Base-by-base conservation (phyloP, 768 basidiomycete genomes). In the Hypholoma fasciculare region DNA sequence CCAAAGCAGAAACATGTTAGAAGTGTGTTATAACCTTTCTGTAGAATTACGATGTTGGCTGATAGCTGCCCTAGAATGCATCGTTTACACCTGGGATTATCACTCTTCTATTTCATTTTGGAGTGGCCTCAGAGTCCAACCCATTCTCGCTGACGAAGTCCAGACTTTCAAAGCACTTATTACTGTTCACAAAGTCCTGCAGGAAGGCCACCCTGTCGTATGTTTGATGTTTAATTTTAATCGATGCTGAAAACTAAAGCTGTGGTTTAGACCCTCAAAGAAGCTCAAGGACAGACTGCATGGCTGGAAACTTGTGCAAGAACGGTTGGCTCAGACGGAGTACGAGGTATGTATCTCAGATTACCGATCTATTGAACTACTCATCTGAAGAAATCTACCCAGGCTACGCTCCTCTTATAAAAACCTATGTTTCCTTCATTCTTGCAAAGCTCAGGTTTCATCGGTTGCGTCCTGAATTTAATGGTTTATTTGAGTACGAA, bases 1-100 rank as follows among this genome's bases (percentile, higher is more conserved):
- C 97, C 97, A 7, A 99, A 99, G 74, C 96, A 98, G 82, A 99
- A 99, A 71, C 97, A 99, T 70, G 97, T 99, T 66, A 86, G 97
- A 71, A 98, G 96, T 98, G 26, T 49, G 76, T 71, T 89, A 44
- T 81, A 43, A 53, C 14, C 47, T 42, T 48, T 49, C 20, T 16
- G 5, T 44, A 42, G 34, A n/a, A 44, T 19, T 47, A 9, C 36
- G 23, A n/a, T 12, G 23, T 42, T 37, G 43, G 54, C 42, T 53
- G 34, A 51, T 56, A 53, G 59, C 60, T 51, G 58, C 61, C 51
- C 63, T 72, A 98, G 96, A 98, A 78, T 94, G 92, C 67, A 98
- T 99, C 71, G 93, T 98, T 23, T 99, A 95, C 73, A 98, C 97
- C 7, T 98, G 96, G 96, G 97, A 99, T 73, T 98, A 98, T 68